phyloP scores from a whole-genome alignment of 2,329 filamentous ascomycete genomes.

The Anthostomella pinea region DNA sequence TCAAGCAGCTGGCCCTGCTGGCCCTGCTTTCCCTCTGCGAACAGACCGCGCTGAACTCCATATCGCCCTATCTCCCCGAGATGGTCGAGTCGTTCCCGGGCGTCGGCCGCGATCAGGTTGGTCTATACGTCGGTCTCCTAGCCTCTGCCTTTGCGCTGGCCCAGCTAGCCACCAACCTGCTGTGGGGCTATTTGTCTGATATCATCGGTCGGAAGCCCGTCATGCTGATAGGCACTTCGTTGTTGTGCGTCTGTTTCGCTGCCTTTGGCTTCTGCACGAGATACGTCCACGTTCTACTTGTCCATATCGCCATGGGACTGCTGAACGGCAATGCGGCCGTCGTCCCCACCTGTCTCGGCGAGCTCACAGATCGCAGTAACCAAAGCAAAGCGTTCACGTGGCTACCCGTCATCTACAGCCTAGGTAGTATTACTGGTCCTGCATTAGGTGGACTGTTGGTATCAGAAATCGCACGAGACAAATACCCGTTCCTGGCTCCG shows the following conservation, averaged over 20 bases:
- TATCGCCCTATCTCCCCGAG: constrained; percentile 88
- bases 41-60: constrained; percentile 95
- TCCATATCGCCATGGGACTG: constrained; percentile 87
- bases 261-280: constrained; percentile 83
- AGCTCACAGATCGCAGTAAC: constrained; percentile 92
- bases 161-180: constrained; percentile 87
- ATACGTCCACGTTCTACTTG: constrained; percentile 79
- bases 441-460: constrained; percentile 86
- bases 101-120: constrained; percentile 67
- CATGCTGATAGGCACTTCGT: constrained; percentile 75
- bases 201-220: constrained; percentile 77
- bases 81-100: constrained; percentile 88
- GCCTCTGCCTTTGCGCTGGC: constrained; percentile 90
- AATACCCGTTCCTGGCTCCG: constrained; percentile 80
- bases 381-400: constrained; percentile 93
- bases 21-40: constrained; percentile 88
- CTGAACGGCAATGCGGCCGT: constrained; percentile 95
- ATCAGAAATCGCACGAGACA: constrained; percentile 53
- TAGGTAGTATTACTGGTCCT: constrained; percentile 90
- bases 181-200: constrained; percentile 85
- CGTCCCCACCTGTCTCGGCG: constrained; percentile 88
- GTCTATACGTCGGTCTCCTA: constrained; percentile 85
- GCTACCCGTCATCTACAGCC: constrained; percentile 90
- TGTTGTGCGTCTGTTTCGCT: constrained; percentile 77
- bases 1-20: constrained; percentile 77